Evolutionary conservation across 2,329 filamentous ascomycete species (phyloP), one percentile per base, ranked within the genome.

Genomic region (Monosporascus sp.): DNA sequence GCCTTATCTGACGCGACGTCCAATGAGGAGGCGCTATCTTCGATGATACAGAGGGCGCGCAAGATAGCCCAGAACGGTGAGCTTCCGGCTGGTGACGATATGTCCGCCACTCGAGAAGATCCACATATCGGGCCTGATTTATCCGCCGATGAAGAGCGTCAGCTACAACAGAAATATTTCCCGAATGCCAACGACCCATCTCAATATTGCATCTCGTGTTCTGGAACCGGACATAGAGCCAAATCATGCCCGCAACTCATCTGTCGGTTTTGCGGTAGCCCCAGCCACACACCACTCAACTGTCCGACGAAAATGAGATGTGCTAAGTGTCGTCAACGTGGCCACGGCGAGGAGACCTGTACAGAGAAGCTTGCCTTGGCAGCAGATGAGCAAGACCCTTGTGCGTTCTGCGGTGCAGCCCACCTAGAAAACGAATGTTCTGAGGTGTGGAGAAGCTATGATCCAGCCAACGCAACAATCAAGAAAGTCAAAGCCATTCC

Each of bases 371-470:
- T 88, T 43, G 66, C 69, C 3, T 59, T 78, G 49, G 71, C 77
- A 17, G 77, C 77, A 56, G 75, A 76, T 17, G 82, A 85, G 52
- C 75, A 76, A 22, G 71, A 79, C 47, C 76, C 78, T 3, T 91
- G 87, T 65, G 80, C 81, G 11, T 72, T 84, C 36, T 91, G 87
- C 67, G 71, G 71, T 40, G 76, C 76, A 7, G 73, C 77, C 8
- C 87, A 91, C 61, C 60, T 77, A 8, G 87, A 90, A 63, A 65
- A 73, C 14, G 69, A 78, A 2, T 90, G 87, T 65, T 76, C 80
- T 51, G 72, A 76, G 48, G 70, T 86, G 24, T 90, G 84, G 84
- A 75, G 79, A 53, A 82, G 76, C 19, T 86, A 79, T 64, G 66
- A 70, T 14, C 74, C 73, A 2, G 66, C 70, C 16, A 61, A 69